phyloP scores from a whole-genome alignment of 768 basidiomycete species.

The Vararia minispora region DNA sequence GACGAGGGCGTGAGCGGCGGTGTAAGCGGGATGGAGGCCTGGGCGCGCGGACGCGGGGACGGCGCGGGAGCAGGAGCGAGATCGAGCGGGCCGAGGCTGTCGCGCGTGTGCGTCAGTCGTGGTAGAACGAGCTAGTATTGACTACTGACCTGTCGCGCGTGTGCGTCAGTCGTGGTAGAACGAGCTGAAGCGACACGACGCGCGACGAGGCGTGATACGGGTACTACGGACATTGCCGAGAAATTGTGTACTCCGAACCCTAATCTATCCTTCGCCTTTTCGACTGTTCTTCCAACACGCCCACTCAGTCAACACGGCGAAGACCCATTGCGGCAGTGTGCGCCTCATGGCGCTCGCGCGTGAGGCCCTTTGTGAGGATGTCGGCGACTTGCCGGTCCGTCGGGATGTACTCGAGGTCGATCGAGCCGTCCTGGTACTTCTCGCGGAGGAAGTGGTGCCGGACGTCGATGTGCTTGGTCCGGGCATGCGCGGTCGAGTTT shows the following conservation, averaged over 20 bases:
- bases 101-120: too few relatives aligned
- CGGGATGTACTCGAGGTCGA: neutral
- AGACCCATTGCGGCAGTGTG: constrained; percentile 9
- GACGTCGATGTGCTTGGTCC: constrained; percentile 26
- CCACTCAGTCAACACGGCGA: too few relatives aligned
- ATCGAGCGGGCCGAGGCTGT: constrained; percentile 24
- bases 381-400: neutral
- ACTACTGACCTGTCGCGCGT: too few relatives aligned
- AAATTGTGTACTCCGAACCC: too few relatives aligned
- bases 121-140: too few relatives aligned
- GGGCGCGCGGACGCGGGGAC: constrained; percentile 14
- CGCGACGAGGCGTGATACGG: too few relatives aligned
- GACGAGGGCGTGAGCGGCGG: constrained; percentile 67
- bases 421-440: neutral
- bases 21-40: constrained; percentile 36
- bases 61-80: constrained; percentile 16
- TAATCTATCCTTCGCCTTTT: too few relatives aligned
- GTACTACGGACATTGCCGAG: too few relatives aligned
- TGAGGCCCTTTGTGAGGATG: constrained; percentile 1
- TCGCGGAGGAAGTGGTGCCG: neutral
- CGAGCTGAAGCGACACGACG: too few relatives aligned
- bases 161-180: too few relatives aligned
- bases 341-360: too few relatives aligned
- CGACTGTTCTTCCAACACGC: constrained; percentile 17
- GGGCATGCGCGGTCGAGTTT: constrained; percentile 19